Base-by-base conservation (phyloP, 1,284 basidiomycete species). In the Cystobasidiaceae sp. region DNA sequence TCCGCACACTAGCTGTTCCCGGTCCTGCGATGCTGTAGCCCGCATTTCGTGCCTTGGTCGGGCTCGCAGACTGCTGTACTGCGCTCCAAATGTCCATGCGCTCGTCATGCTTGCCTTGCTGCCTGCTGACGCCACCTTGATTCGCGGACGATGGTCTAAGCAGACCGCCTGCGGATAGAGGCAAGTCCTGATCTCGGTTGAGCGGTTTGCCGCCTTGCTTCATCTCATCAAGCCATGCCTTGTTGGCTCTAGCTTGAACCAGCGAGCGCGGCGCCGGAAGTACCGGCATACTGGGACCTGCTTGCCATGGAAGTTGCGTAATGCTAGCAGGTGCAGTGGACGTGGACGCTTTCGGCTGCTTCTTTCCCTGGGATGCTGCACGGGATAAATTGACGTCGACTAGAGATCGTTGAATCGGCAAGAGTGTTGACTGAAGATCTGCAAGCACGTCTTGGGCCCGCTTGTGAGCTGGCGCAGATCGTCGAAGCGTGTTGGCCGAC, bases 201-300 rank as follows among this genome's bases (percentile, higher is more conserved):
- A 64, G 19, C 1, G 30, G 39, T 15, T 44, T 44, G 8, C 61
- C 61, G 28, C 61, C 61, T 7, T 41, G 41, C 30, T 64, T 54
- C 11, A 48, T 37, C 32, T 64, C 51, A 19, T 33, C 52, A 11
- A 56, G 21, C 19, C 45, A 43, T 3, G 51, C 43, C 21, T 41
- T 49, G 33, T 64, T 64, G 11, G 46, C 39, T 44, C 49, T 23
- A 8, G 61, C 61, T 28, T 64, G 43, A 2, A 32, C 41, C n/a
- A 55, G 25, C 25, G 61, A 55, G n/a, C 61, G 39, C 9, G 61
- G 61, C 2, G 45, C 61, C 15, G 61, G 61, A n/a, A 64, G 32
- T 32, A 32, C 43, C 13, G 61, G 51, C n/a, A 56, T 7, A 28
- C 23, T 48, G 11, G 43, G 43, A 7, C 39, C 43, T 17, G 49